Evolutionary conservation across 2,329 filamentous ascomycete species (phyloP), one percentile per base, ranked within the genome.

Genomic region (Coniochaeta sp.): DNA sequence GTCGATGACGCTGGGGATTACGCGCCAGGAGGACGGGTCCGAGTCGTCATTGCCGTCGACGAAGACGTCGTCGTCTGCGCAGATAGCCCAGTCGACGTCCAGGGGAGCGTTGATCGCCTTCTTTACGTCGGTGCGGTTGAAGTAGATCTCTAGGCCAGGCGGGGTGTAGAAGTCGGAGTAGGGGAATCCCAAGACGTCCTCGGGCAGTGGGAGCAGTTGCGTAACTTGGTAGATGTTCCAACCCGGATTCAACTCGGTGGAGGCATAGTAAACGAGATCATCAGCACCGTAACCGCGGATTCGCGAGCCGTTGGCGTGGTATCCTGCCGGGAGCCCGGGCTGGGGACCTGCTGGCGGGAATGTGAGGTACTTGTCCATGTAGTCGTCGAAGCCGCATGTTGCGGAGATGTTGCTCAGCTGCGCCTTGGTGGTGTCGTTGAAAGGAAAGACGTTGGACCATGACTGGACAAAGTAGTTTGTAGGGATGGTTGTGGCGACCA

Each of bases 171-270:
- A 65, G 51, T 82, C 72, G 3, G 77, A 75, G 20, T 83, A 82
- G 0, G 85, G 82, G 66, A 86, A 85, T 12, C 81, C 81, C 3
- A 91, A 71, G 0, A 85, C 79, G 51, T 89, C 83, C 31, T 56
- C 0, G 87, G 87, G 62, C 87, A 92, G 8, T 82, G 85, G 6
- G 13, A 47, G 26, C 3, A 47, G 26, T 26, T 81, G 82, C 1
- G 79, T 79, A n/a, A 91, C 77, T 49, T 86, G 79, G 66, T 91
- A 91, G 5, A 87, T 71, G 63, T 89, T 82, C 67, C 86, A 94
- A 69, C 89, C 92, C 0, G 88, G 88, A 68, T 92, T 92, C 26
- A 79, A 66, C 1, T 71, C 63, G 3, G 72, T 57, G 3, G 76
- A 76, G 18, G 80, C 83, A 0, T 72, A 56, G 58, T 70, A 71